Evolutionary conservation across 306 rosid species (phyloP).

Genomic region (Ormosia emarginata): DNA sequence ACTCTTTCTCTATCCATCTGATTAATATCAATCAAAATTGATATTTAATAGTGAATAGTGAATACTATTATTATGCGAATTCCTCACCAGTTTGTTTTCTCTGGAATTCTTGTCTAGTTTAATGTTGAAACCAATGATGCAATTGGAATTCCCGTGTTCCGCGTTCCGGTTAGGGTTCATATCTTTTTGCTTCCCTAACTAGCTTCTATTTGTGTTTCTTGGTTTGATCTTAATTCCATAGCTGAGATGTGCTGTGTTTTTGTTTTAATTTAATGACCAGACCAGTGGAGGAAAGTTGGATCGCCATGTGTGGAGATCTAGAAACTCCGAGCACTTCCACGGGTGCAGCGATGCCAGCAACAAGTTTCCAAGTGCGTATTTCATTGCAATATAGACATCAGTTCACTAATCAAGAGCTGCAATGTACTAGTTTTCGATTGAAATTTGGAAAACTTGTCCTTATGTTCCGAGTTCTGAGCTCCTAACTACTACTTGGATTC

Average conservation of each 20-base stretch:
- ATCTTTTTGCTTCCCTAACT: background rate
- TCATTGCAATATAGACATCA: background rate
- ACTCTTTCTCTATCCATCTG: background rate
- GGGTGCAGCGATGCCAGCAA: conserved; percentile 83
- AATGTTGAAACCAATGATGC: conserved; percentile 31
- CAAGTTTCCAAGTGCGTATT: conserved; percentile 73
- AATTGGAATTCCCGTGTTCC: conserved; percentile 39
- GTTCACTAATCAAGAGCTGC: conserved; percentile 28
- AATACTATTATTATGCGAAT: background rate
- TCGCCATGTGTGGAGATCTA: conserved; percentile 76
- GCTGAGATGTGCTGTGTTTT: background rate
- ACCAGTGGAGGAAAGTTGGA: conserved; percentile 51
- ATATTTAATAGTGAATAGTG: background rate
- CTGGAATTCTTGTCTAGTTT: conserved; percentile 33
- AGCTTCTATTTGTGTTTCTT: background rate
- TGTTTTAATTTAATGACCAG: conserved; percentile 33
- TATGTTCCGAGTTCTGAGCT: background rate
- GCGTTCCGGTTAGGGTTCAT: conserved; percentile 84
- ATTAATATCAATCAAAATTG: too few species aligned
- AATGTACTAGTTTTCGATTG: conserved; percentile 26
- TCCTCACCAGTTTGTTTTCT: background rate
- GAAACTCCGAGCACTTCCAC: conserved; percentile 57
- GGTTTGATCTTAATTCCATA: background rate
- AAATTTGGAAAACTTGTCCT: background rate
- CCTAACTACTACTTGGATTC: background rate